Evolutionary conservation across 345 rosid species (phyloP).

Genomic region (Bretschneidera sinensis): DNA sequence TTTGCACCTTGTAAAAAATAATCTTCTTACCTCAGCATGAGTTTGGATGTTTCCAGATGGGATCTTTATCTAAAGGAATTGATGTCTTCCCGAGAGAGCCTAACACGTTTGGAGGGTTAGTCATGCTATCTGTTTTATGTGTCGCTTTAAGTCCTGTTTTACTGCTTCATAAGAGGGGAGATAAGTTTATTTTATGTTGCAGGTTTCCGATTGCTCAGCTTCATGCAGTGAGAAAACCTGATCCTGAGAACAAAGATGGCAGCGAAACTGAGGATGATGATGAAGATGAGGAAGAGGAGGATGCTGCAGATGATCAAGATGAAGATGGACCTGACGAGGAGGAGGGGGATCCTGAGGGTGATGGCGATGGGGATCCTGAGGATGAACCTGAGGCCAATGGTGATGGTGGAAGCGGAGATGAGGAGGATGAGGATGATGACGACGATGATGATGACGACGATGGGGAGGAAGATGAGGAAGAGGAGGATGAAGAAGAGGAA

Average conservation of each 20-base stretch:
- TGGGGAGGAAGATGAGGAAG: constrained; percentile 14
- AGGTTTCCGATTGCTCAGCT: constrained; percentile 43
- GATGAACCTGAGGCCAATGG: constrained; percentile 43
- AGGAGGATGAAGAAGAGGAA: constrained; percentile 31
- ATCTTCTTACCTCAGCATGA: constrained; percentile 6
- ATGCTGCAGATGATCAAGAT: constrained; percentile 35
- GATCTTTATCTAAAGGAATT: constrained; percentile 24
- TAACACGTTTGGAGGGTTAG: constrained; percentile 31
- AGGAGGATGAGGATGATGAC: constrained; percentile 30
- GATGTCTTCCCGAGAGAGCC: constrained; percentile 21
- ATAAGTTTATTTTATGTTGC: constrained; percentile 15
- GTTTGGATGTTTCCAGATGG: constrained; percentile 29
- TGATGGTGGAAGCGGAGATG: constrained; percentile 38
- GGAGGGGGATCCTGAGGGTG: constrained; percentile 34
- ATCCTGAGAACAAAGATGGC: constrained; percentile 37
- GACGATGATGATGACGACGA: constrained; percentile 31
- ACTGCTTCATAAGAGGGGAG: constrained; percentile 7
- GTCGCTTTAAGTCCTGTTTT: not conserved
- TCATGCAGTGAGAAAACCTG: constrained; percentile 30
- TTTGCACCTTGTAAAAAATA: not conserved
- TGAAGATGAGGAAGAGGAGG: constrained; percentile 33
- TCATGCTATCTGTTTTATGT: constrained; percentile 9
- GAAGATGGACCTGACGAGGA: constrained; percentile 43
- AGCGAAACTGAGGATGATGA: constrained; percentile 54
- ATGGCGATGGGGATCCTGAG: constrained; percentile 39